Base-by-base conservation (phyloP, 2,329 filamentous ascomycete species). In the Podosphaera xanthii region DNA sequence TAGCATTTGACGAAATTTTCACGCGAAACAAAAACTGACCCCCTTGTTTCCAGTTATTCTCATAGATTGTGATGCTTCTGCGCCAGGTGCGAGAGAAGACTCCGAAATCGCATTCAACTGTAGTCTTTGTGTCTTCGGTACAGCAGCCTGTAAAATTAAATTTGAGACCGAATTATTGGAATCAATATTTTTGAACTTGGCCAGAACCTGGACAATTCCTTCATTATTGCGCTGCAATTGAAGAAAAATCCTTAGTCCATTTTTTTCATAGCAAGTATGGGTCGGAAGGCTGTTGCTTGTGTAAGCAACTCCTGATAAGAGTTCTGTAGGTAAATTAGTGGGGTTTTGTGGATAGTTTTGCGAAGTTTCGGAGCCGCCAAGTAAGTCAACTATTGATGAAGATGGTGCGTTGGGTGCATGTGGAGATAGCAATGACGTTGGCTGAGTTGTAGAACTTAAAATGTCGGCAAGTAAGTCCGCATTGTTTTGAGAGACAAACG, bases 101-200 rank as follows among this genome's bases (percentile, higher is more conserved):
- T 81, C 87, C 64, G 87, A 94, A 64, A 98, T 95, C 60, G 84
- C 87, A 70, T 94, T 84, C 64, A 98, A 74, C 69, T 96, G 89
- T 67, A 98, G 73, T 70, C 92, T 95, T 72, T 98, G 92, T 52
- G 86, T 88, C 73, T 97, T 98, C 7, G 92, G 92, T 59, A 98
- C 92, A 0, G 92, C 92, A 50, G 91, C 92, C 71, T 98, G 92
- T 64, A 98, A 71, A 34, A 87, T 87, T 36, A 97, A 86, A 53
- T 79, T 80, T 14, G 82, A 82, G 56, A 97, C 75, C 12, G 75
- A 73, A 12, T 76, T 77, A 36, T 84, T 80, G 60, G 77, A 76
- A 12, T 83, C 84, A 0, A 73, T 79, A 70, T 97, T 97, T 46
- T 79, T 80, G 76, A 98, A 98, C 7, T 83, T 82, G 14, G 89